Evolutionary conservation across 257 asterid genomes (phyloP).

Genomic region (Jasminum sambac): DNA sequence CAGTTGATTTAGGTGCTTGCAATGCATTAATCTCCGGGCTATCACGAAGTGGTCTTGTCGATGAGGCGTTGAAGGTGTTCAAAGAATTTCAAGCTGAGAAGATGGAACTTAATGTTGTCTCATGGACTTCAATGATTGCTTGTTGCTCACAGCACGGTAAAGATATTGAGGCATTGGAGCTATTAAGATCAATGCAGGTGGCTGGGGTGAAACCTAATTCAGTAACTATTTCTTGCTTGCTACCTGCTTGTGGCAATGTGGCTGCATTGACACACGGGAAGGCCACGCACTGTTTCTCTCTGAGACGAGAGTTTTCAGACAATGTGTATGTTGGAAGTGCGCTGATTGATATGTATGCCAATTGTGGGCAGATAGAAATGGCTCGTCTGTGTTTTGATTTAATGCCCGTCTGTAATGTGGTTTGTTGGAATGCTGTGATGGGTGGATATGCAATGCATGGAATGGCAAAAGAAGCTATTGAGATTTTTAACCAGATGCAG

Average conservation of each 20-base stretch:
- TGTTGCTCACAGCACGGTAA: constrained; percentile 87
- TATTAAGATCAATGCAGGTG: constrained; percentile 77
- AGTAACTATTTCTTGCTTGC: constrained; percentile 80
- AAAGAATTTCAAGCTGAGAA: constrained; percentile 40
- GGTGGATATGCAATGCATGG: constrained; percentile 93
- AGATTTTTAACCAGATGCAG: constrained; percentile 52
- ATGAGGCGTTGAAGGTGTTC: constrained; percentile 58
- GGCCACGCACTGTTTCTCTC: constrained; percentile 77
- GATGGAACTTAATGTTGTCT: constrained; percentile 73
- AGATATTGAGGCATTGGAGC: constrained; percentile 77
- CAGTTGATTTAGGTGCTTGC: constrained; percentile 61
- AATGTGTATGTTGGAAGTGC: constrained; percentile 82
- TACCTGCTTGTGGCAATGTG: constrained; percentile 88
- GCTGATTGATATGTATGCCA: constrained; percentile 85
- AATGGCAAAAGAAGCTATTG: constrained; percentile 63
- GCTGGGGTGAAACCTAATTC: constrained; percentile 70
- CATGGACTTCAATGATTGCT: constrained; percentile 90
- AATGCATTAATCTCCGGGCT: constrained; percentile 81
- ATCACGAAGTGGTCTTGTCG: constrained; percentile 72
- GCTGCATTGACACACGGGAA: constrained; percentile 85
- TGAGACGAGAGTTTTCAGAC: constrained; percentile 46
- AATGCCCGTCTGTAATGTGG: constrained; percentile 60
- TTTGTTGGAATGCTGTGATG: constrained; percentile 84
- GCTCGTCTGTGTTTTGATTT: constrained; percentile 62
- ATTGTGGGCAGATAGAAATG: constrained; percentile 70